A percentile compares a stretch with the other conserved stretches of the same genome.
Conservation (phyloP, 306 rosid species). For the Adenanthera pavonina region DNA sequence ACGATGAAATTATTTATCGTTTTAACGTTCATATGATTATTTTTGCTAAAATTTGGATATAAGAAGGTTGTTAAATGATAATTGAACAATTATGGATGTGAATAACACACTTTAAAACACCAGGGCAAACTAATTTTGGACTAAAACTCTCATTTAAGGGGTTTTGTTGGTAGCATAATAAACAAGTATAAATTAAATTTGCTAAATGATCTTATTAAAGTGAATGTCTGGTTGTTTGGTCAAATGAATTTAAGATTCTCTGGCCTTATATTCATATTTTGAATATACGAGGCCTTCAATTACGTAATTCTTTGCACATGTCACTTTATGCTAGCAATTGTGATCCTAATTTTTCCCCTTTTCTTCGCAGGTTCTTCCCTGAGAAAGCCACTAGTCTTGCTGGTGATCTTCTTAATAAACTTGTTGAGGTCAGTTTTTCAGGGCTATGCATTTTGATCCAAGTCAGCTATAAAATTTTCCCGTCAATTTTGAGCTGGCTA, state of each 20-base stretch:
- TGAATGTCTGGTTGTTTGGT: constrained; percentile 1
- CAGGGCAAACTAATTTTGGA: too few species aligned
- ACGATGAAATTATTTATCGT: too few species aligned
- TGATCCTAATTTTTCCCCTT: constrained; percentile 21
- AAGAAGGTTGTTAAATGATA: too few species aligned
- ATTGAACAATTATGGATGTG: too few species aligned
- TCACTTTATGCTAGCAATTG: constrained; percentile 20
- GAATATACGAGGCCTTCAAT: constrained; percentile 7
- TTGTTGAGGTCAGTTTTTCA: constrained; percentile 67
- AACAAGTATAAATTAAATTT: constrained; percentile 4
- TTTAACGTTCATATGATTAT: too few species aligned
- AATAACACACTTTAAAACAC: too few species aligned
- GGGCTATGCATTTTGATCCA: not conserved
- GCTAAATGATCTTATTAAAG: constrained; percentile 13
- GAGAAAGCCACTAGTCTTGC: constrained; percentile 80
- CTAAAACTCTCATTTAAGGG: not conserved
- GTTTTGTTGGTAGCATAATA: not conserved
- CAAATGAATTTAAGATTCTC: constrained; percentile 15
- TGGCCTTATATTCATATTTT: constrained; percentile 16
- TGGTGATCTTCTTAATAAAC: constrained; percentile 69
- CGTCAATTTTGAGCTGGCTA: constrained; percentile 12
- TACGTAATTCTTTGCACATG: not conserved
- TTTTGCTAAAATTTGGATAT: too few species aligned
- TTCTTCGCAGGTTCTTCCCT: constrained; percentile 82
- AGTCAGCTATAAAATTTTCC: constrained; percentile 8